phyloP scores from a whole-genome alignment of 2,329 filamentous ascomycete genomes.

The Penicillium occitanis region DNA sequence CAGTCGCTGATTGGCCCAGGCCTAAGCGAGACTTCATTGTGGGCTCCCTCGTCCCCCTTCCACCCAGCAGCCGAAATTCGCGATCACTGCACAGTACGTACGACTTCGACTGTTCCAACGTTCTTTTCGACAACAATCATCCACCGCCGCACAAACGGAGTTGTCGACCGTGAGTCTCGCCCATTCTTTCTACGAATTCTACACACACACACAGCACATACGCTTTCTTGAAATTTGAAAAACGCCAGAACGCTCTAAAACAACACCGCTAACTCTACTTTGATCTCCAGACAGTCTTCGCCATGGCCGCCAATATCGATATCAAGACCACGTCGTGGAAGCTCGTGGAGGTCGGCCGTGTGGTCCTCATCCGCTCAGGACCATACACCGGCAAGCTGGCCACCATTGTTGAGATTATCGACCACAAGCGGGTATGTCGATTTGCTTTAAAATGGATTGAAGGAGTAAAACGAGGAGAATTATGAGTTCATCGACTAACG shows the following conservation, averaged over 20 bases:
- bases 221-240: not conserved
- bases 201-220: not conserved
- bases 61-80: slow-evolving; percentile 41
- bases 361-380: slow-evolving; percentile 86
- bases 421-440: slow-evolving; percentile 97
- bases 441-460: not conserved
- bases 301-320: slow-evolving; percentile 79
- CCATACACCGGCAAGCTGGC: slow-evolving; percentile 83
- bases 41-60: slow-evolving; percentile 25
- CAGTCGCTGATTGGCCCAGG: slow-evolving; percentile 30
- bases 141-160: slow-evolving; percentile 37
- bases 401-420: slow-evolving; percentile 97
- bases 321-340: slow-evolving; percentile 85
- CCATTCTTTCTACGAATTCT: slow-evolving; percentile 6
- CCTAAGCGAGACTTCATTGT: slow-evolving; percentile 45
- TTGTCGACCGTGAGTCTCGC: slow-evolving; percentile 44
- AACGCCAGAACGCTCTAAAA: not conserved
- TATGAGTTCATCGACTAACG: not conserved
- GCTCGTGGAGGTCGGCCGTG: slow-evolving; percentile 96
- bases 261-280: not conserved
- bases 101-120: slow-evolving; percentile 30
- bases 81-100: slow-evolving; percentile 34
- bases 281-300: slow-evolving; percentile 57
- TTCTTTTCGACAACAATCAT: slow-evolving; percentile 43
- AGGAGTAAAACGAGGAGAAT: not conserved